A percentile compares a stretch with the other conserved stretches of the same genome.
phyloP scores from a whole-genome alignment of 192 early-diverging fungal genomes.

The Thamnidium elegans region DNA sequence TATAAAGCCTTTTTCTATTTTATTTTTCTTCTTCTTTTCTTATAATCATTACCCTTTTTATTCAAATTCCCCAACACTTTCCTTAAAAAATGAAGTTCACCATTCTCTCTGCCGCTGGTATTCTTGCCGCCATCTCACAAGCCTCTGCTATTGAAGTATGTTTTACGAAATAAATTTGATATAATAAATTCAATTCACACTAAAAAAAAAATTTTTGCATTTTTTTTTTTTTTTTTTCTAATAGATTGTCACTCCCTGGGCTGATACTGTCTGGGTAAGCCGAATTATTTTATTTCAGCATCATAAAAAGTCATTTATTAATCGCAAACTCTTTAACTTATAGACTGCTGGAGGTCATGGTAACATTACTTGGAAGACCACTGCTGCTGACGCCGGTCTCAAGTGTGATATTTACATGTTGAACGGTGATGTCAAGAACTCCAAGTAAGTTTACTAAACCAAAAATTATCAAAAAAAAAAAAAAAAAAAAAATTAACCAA shows the following conservation, averaged over 20 bases:
- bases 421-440: slow-evolving; percentile 25
- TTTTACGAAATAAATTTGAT: not conserved
- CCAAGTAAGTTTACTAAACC: slow-evolving; percentile 29
- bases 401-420: slow-evolving; percentile 35
- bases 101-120: slow-evolving; percentile 19
- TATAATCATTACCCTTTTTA: slow-evolving; percentile 1
- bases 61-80: slow-evolving; percentile 13
- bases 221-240: not conserved
- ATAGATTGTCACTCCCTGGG: slow-evolving; percentile 34
- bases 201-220: not conserved
- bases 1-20: slow-evolving; percentile 12
- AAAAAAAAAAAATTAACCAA: not conserved
- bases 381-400: slow-evolving; percentile 11
- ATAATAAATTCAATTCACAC: not conserved
- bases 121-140: slow-evolving; percentile 13
- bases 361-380: slow-evolving; percentile 30
- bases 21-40: slow-evolving; percentile 2
- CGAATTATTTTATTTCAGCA: not conserved
- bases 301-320: no score
- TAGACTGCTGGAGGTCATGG: slow-evolving; percentile 29
- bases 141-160: slow-evolving; percentile 28
- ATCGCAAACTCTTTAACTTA: not conserved
- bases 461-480: not conserved
- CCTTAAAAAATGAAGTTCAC: slow-evolving; percentile 33
- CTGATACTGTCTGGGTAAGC: slow-evolving; percentile 33